These are phyloP conservation scores for Daldinia childiae DNA, from an alignment of 495 filamentous ascomycete species.

Conservation along the genomic window DNA sequence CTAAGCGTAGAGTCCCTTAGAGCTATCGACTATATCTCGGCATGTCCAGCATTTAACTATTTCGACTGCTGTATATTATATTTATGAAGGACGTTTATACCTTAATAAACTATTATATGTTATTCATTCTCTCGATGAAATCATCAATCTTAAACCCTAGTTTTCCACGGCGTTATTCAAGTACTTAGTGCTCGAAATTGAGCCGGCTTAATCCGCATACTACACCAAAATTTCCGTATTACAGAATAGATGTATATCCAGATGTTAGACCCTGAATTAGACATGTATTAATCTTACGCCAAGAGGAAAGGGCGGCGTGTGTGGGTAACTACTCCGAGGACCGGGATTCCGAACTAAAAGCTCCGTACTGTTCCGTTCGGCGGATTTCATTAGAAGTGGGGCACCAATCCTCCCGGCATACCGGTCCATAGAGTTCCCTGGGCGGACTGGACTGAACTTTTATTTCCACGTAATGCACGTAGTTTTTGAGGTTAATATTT, in stretches of 20 bases:
- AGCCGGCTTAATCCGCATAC: no score
- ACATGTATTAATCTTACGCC: background rate
- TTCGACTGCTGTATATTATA: background rate
- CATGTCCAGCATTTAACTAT: background rate
- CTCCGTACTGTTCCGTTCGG: background rate
- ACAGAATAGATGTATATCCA: background rate
- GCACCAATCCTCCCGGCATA: background rate
- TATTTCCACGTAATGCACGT: no score
- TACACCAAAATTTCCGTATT: no score
- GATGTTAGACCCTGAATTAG: background rate
- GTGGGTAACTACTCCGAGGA: background rate
- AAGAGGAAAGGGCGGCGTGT: background rate
- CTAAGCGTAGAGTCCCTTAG: background rate
- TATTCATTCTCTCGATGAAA: background rate
- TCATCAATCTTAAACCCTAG: background rate
- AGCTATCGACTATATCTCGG: background rate
- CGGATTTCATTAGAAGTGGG: background rate
- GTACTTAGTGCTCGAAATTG: background rate
- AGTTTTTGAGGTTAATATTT: no score
- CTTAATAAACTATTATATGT: background rate
- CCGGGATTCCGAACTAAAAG: background rate
- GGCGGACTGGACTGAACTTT: no score
- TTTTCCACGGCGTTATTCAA: background rate
- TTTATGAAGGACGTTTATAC: background rate
- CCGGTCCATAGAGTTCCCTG: background rate